These are phyloP conservation scores for Moesziomyces antarcticus DNA, from an alignment of 1,284 basidiomycete species.

Conservation along the genomic window DNA sequence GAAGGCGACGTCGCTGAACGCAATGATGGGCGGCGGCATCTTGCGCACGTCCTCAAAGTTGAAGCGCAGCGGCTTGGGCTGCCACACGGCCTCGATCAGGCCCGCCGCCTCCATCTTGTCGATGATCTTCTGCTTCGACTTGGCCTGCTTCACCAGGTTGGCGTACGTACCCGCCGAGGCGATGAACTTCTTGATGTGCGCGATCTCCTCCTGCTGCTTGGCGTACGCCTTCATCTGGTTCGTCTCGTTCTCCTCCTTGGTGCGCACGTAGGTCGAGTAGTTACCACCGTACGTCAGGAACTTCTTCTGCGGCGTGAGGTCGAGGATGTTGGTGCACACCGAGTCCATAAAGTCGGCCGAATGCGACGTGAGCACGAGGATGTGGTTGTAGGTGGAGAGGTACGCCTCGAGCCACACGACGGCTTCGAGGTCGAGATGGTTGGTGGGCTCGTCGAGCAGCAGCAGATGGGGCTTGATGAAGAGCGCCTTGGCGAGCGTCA, in stretches of 20 bases:
- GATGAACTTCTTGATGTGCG: conserved; percentile 96
- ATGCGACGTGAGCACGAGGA: conserved; percentile 89
- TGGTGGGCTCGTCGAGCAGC: conserved; percentile 78
- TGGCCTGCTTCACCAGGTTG: conserved; percentile 97
- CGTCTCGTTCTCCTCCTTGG: conserved; percentile 95
- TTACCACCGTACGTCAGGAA: conserved; percentile 90
- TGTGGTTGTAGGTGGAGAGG: conserved; percentile 96
- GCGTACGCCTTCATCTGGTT: conserved; percentile 99
- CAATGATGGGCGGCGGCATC: conserved; percentile 95
- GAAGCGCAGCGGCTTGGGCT: conserved; percentile 81
- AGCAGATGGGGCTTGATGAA: conserved; percentile 97
- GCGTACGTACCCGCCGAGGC: conserved; percentile 98
- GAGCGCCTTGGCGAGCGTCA: conserved; percentile 92
- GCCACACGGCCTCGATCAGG: conserved; percentile 87
- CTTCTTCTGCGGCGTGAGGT: conserved; percentile 88
- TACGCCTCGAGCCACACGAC: conserved; percentile 99
- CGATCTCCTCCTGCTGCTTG: conserved; percentile 98
- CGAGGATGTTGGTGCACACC: conserved; percentile 89
- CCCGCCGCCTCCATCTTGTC: conserved; percentile 99
- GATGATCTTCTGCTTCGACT: conserved; percentile 97
- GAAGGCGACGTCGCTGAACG: conserved; percentile 94
- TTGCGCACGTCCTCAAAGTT: conserved; percentile 95
- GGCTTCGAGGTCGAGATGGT: conserved; percentile 93
- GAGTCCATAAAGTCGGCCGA: conserved; percentile 99
- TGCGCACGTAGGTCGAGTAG: conserved; percentile 95